phyloP scores from a whole-genome alignment of 2,329 filamentous ascomycete species.

The Paradendryphiella salina region DNA sequence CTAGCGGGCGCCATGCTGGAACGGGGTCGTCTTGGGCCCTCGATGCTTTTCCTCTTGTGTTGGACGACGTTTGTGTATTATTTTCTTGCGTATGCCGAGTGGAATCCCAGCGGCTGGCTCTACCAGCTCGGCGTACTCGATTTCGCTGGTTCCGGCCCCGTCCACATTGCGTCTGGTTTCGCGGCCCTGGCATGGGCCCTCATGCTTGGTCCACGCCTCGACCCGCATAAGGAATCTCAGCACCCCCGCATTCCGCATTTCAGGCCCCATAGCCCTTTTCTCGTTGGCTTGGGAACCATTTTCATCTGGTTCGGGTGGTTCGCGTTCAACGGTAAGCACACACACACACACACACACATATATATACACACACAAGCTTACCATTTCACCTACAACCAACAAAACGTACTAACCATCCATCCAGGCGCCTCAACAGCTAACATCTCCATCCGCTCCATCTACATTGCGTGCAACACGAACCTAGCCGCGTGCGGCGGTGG shows the following conservation, averaged over 20 bases:
- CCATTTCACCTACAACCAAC: too few species aligned
- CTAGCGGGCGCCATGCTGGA: conserved; percentile 42
- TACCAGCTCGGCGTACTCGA: conserved; percentile 70
- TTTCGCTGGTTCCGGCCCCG: conserved; percentile 74
- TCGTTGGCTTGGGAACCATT: conserved; percentile 72
- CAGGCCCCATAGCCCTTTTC: conserved; percentile 72
- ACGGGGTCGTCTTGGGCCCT: conserved; percentile 35
- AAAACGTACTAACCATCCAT: conserved; percentile 1
- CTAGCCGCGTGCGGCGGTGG: conserved; percentile 60
- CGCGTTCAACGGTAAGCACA: conserved; percentile 45
- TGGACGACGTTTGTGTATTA: conserved; percentile 46
- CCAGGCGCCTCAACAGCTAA: conserved; percentile 52
- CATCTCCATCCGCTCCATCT: conserved; percentile 57
- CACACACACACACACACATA: too few species aligned
- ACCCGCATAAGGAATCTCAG: conserved; percentile 58
- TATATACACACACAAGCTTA: too few species aligned
- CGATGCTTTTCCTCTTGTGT: conserved; percentile 42
- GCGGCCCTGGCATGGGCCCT: conserved; percentile 73
- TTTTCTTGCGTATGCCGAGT: conserved; percentile 74
- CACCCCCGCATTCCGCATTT: conserved; percentile 60
- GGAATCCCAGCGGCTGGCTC: conserved; percentile 74
- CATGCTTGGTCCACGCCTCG: conserved; percentile 70
- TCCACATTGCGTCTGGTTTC: conserved; percentile 73
- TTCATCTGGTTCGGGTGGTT: conserved; percentile 52
- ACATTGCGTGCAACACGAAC: conserved; percentile 63